A percentile compares a stretch with the other conserved stretches of the same genome.
phyloP scores from a whole-genome alignment of 2,329 filamentous ascomycete species.

The Colletotrichum australisinense region DNA sequence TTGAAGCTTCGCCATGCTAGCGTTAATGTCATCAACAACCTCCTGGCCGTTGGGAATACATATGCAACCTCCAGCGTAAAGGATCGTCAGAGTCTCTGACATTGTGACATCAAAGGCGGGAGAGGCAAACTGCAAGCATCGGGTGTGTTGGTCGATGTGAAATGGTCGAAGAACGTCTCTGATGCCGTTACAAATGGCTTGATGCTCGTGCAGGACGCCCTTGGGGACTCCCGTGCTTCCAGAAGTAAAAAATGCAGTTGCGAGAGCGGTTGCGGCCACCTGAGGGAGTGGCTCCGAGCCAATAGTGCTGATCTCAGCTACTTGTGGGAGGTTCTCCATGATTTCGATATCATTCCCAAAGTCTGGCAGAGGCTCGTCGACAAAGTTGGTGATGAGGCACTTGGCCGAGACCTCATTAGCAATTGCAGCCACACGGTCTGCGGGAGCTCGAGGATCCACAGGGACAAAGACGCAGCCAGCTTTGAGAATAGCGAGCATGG shows the following conservation, averaged over 20 bases:
- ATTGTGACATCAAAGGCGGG: slow-evolving; percentile 63
- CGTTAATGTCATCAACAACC: too few relatives aligned
- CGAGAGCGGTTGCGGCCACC: background rate
- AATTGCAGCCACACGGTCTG: background rate
- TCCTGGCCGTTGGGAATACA: slow-evolving; percentile 39
- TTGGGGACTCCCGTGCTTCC: background rate
- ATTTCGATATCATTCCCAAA: too few relatives aligned
- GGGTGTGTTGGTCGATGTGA: slow-evolving; percentile 50
- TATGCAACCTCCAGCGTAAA: slow-evolving; percentile 48
- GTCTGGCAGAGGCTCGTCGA: too few relatives aligned
- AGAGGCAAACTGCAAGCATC: slow-evolving; percentile 59
- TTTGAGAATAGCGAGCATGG: background rate
- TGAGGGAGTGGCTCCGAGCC: too few relatives aligned
- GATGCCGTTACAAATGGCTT: background rate
- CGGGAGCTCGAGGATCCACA: background rate
- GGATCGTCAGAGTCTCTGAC: slow-evolving; percentile 49
- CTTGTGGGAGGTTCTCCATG: too few relatives aligned
- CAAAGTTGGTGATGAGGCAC: too few relatives aligned
- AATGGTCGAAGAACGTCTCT: background rate
- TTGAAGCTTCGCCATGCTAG: too few relatives aligned
- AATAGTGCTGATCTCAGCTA: too few relatives aligned
- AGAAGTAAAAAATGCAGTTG: background rate
- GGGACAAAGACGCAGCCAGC: slow-evolving; percentile 2
- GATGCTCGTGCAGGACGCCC: background rate
- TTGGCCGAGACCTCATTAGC: background rate